Conservation (phyloP, 2,329 filamentous ascomycete genomes). For the Taxawa tesnikishii region DNA sequence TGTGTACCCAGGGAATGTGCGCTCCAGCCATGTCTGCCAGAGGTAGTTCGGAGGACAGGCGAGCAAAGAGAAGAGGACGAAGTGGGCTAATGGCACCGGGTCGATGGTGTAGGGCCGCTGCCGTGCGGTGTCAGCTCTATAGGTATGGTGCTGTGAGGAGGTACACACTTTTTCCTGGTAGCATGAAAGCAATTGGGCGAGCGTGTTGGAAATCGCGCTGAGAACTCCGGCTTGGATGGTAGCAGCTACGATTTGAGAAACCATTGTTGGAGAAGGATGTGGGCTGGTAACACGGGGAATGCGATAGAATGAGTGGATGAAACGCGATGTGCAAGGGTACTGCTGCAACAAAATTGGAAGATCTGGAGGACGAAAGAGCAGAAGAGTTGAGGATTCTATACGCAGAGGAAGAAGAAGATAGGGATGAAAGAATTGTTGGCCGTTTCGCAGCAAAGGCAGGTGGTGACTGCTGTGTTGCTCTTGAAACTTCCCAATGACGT, state of each 20-base stretch:
- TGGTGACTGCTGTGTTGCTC: no score
- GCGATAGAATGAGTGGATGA: background rate
- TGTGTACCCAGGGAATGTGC: constrained; percentile 56
- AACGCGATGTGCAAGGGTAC: no score
- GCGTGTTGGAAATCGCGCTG: constrained; percentile 54
- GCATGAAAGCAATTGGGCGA: constrained; percentile 59
- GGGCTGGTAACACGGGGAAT: background rate
- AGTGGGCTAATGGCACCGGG: constrained; percentile 59
- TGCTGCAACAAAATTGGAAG: no score
- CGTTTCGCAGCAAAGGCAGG: no score
- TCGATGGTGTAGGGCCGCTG: constrained; percentile 52
- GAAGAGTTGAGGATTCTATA: no score
- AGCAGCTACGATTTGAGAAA: constrained; percentile 43
- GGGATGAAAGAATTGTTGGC: no score
- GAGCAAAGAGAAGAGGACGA: constrained; percentile 60
- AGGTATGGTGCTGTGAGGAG: constrained; percentile 2
- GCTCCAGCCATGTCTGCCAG: constrained; percentile 75
- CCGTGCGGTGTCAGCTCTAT: constrained; percentile 1
- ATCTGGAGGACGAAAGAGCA: no score
- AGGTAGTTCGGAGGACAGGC: constrained; percentile 72
- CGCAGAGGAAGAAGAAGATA: no score
- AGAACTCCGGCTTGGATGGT: constrained; percentile 56
- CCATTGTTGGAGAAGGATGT: constrained; percentile 18
- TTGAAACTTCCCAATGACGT: no score
- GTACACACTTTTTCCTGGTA: constrained; percentile 44